phyloP scores from a whole-genome alignment of 805 yeast species.

The Saturnispora saitoi region DNA sequence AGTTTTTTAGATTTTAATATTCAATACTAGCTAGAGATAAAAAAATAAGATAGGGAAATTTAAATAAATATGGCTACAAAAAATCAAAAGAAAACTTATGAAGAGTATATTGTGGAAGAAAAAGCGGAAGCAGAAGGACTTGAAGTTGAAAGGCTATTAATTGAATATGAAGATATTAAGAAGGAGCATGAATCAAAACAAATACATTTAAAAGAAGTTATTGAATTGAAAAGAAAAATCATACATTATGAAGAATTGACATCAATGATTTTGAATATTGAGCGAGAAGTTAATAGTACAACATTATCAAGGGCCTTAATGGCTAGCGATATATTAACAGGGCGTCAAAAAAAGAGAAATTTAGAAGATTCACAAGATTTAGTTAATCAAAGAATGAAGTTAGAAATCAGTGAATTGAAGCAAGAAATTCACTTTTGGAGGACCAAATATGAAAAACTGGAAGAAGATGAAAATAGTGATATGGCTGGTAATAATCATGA shows the following conservation, averaged over 20 bases:
- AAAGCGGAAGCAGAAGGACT: neutral
- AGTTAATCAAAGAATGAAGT: neutral
- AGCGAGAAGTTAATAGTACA: neutral
- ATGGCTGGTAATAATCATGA: neutral
- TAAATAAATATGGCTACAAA: neutral
- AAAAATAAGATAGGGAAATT: too few species aligned
- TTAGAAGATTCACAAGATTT: neutral
- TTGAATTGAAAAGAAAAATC: neutral
- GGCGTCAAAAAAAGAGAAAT: slow-evolving; percentile 1
- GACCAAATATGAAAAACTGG: neutral
- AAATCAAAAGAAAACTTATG: neutral
- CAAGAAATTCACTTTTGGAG: slow-evolving; percentile 4
- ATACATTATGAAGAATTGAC: slow-evolving; percentile 1
- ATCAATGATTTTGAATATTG: neutral
- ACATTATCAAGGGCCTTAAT: neutral
- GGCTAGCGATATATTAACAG: slow-evolving; percentile 1
- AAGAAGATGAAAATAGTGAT: neutral
- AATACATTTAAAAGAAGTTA: neutral
- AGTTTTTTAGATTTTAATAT: too few species aligned
- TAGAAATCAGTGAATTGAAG: slow-evolving; percentile 3
- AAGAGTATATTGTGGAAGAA: neutral
- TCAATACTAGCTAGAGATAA: too few species aligned
- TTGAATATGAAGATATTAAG: slow-evolving; percentile 3
- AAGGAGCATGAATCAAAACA: neutral
- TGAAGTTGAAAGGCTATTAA: neutral